Percentiles rank a stretch among this genome's conserved stretches.
Conservation (phyloP, 805 yeast species). For the Naumovozyma baii region DNA sequence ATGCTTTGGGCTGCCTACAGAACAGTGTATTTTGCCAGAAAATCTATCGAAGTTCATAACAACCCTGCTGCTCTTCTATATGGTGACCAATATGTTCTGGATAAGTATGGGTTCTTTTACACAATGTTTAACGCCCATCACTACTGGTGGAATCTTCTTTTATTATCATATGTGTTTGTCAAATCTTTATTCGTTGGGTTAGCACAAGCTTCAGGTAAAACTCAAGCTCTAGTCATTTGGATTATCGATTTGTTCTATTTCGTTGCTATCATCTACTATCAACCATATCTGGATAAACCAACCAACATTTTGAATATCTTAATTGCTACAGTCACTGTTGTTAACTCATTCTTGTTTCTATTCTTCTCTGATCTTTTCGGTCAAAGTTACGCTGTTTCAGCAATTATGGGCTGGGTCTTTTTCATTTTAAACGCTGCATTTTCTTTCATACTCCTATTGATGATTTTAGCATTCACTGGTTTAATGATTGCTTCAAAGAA, state of each 20-base stretch:
- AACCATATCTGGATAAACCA: constrained; percentile 73
- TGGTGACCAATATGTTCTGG: constrained; percentile 61
- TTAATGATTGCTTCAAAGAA: constrained; percentile 64
- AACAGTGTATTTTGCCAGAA: constrained; percentile 52
- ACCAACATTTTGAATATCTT: constrained; percentile 69
- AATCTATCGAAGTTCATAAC: constrained; percentile 48
- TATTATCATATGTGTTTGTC: constrained; percentile 48
- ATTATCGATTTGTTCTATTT: constrained; percentile 66
- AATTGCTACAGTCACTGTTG: constrained; percentile 57
- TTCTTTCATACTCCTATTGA: constrained; percentile 59
- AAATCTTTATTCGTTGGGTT: constrained; percentile 69
- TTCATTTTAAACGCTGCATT: constrained; percentile 86
- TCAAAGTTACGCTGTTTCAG: constrained; percentile 69
- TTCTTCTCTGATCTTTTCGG: constrained; percentile 80
- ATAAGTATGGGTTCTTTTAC: constrained; percentile 80
- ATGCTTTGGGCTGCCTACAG: constrained; percentile 58
- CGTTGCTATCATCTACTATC: constrained; percentile 47
- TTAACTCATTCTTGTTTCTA: constrained; percentile 75
- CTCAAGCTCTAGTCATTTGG: constrained; percentile 70
- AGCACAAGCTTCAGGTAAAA: constrained; percentile 70
- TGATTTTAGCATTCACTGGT: constrained; percentile 56
- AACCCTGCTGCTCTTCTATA: constrained; percentile 84
- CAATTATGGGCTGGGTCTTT: constrained; percentile 87
- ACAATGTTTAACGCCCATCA: constrained; percentile 76
- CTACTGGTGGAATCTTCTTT: constrained; percentile 74